These are phyloP conservation scores for Pythium coloratum DNA, from an alignment of 352 stramenopile genomes.

Conservation along the genomic window DNA sequence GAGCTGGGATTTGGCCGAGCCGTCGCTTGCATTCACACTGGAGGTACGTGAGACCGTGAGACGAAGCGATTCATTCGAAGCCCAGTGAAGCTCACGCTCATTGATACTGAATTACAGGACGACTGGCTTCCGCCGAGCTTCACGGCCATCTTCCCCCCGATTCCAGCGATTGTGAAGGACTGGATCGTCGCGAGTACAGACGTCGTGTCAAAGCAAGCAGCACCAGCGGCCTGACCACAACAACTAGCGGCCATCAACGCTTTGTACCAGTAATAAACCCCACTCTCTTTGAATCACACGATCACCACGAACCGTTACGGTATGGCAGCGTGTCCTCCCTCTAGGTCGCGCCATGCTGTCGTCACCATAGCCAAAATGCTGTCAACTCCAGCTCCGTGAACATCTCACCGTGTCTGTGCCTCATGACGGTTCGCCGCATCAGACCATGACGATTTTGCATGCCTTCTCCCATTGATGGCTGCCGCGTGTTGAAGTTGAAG, in stretches of 20 bases:
- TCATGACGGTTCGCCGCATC: too few species aligned
- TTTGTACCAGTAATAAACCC: background rate
- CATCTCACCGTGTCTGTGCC: too few species aligned
- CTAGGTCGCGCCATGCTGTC: too few species aligned
- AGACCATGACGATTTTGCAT: background rate
- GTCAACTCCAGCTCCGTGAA: too few species aligned
- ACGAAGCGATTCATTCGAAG: background rate
- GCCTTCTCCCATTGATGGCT: background rate
- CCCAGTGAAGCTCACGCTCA: background rate
- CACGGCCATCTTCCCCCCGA: conserved; percentile 3
- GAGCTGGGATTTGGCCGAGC: conserved; percentile 6
- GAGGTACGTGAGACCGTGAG: background rate
- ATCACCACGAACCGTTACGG: too few species aligned
- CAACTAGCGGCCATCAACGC: too few species aligned
- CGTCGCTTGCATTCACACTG: background rate
- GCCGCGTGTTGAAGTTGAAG: background rate
- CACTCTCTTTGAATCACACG: too few species aligned
- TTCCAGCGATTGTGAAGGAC: background rate
- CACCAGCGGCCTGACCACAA: conserved; percentile 1
- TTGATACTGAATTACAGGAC: background rate
- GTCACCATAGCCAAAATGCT: too few species aligned
- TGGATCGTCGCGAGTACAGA: background rate
- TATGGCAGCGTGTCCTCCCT: too few species aligned
- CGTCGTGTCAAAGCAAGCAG: conserved; percentile 2
- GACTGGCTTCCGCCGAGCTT: conserved; percentile 13